phyloP scores from a whole-genome alignment of 345 rosid species.

The Brassica juncea region DNA sequence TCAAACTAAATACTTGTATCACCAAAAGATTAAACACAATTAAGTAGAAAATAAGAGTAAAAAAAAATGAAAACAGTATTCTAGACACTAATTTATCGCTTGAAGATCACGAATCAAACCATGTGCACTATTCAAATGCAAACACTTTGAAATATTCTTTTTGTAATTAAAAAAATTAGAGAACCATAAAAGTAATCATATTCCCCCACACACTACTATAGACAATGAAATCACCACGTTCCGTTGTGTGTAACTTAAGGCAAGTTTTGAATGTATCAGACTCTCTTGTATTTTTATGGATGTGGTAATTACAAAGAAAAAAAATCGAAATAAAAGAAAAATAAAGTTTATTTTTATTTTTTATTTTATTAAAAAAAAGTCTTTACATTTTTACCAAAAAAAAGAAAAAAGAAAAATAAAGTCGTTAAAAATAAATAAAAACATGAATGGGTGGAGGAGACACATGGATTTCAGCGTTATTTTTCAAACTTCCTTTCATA shows the following conservation, averaged over 20 bases:
- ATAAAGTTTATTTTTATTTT: too few species aligned
- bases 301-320: too few species aligned
- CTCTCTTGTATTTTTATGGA: slow-evolving; percentile 14
- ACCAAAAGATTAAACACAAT: background rate
- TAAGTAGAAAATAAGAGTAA: background rate
- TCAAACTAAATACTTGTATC: background rate
- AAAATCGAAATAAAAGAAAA: too few species aligned
- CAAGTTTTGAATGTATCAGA: slow-evolving; percentile 22
- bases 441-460: slow-evolving; percentile 29
- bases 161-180: background rate
- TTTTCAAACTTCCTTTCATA: slow-evolving; percentile 57
- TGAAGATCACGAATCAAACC: background rate
- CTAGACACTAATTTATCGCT: background rate
- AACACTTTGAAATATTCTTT: background rate
- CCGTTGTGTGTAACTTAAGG: slow-evolving; percentile 38
- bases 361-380: too few species aligned
- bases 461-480: slow-evolving; percentile 62
- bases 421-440: background rate
- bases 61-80: background rate
- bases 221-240: slow-evolving; percentile 34
- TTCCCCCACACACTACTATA: slow-evolving; percentile 22
- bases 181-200: slow-evolving; percentile 31
- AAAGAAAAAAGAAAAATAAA: background rate
- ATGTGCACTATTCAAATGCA: background rate
- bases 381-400: too few species aligned